Base-by-base conservation (phyloP, 2,329 filamentous ascomycete genomes). In the Fusarium palustre region DNA sequence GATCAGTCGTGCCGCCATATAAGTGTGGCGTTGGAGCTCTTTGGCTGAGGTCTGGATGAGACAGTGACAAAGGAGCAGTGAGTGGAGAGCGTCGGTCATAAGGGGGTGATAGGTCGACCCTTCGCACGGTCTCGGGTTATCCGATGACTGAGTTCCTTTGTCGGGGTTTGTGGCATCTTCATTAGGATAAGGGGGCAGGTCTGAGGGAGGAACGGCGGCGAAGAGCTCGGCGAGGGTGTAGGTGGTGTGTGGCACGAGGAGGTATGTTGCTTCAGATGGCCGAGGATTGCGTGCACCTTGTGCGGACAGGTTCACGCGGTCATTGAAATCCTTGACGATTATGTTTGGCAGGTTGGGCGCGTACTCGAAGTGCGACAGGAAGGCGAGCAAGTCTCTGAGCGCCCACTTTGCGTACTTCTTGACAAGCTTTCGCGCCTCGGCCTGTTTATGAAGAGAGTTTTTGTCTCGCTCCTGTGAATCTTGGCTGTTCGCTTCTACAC, bases 1-100 rank as follows among this genome's bases (percentile, higher is more conserved):
- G 7, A 88, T 86, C 3, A 96, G 84, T 7, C 92, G 89, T 18
- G 92, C 91, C 7, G 91, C 92, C 86, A 94, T 96, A 81, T 93
- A 86, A 0, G 92, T 92, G 76, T 96, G 92, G 36, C 92, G 91
- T 50, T 90, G 87, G 34, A 94, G 86, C 77, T 96, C 92, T 72
- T 91, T 93, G 13, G 87, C 79, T 0, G 92, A 91, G 0, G 93
- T 97, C 78, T 95, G 92, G 10, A 92, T 81, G 12, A 97, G 87
- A n/a, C 87, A 87, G 78, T 97, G 93, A 70, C 90, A 91, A 41
- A 97, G 86, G 11, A 97, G 87, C 3, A 96, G 80, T 7, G 89
- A 90, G 77, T 97, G 92, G 1, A 97, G 85, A 2, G 91, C 91
- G 69, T 97, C 93, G 9, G 89, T 89, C 13, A 97, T 84, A 11